These are phyloP conservation scores for Talaromyces marneffei DNA, from an alignment of 2,329 filamentous ascomycete species.

Conservation along the genomic window DNA sequence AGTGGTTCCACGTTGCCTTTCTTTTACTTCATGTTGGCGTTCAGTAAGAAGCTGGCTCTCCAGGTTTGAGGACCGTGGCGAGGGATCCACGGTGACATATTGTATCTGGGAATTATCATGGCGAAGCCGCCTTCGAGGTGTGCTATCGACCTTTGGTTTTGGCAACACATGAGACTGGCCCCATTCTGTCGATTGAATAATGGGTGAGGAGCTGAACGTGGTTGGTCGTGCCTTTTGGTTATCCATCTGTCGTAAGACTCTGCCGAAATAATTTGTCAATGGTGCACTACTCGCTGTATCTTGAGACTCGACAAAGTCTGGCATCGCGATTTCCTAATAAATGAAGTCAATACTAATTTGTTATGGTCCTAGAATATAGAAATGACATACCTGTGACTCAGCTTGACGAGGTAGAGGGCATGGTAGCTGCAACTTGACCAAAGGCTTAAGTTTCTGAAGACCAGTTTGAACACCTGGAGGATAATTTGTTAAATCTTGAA, in stretches of 20 bases:
- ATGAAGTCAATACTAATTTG: conserved; percentile 12
- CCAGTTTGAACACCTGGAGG: conserved; percentile 58
- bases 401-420: conserved; percentile 35
- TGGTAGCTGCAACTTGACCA: conserved; percentile 49
- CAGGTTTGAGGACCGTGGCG: conserved; percentile 41
- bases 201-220: conserved; percentile 26
- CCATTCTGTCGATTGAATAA: conserved; percentile 18
- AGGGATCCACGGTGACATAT: conserved; percentile 64
- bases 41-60: conserved; percentile 74
- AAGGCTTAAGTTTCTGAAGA: conserved; percentile 55
- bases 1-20: conserved; percentile 61
- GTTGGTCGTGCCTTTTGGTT: conserved; percentile 10
- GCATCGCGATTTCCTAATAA: conserved; percentile 11
- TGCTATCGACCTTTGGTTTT: conserved; percentile 29
- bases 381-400: conserved; percentile 27
- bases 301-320: conserved; percentile 46
- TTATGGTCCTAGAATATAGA: not conserved
- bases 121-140: conserved; percentile 52
- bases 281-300: conserved; percentile 37
- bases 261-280: not conserved
- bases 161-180: conserved; percentile 19
- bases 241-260: conserved; percentile 14
- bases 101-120: conserved; percentile 80
- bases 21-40: conserved; percentile 69
- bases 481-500: conserved; percentile 56